Evolutionary conservation across 495 filamentous ascomycete genomes (phyloP), one percentile per base, ranked within the genome.

Genomic region (Hypomontagnella monticulosa): DNA sequence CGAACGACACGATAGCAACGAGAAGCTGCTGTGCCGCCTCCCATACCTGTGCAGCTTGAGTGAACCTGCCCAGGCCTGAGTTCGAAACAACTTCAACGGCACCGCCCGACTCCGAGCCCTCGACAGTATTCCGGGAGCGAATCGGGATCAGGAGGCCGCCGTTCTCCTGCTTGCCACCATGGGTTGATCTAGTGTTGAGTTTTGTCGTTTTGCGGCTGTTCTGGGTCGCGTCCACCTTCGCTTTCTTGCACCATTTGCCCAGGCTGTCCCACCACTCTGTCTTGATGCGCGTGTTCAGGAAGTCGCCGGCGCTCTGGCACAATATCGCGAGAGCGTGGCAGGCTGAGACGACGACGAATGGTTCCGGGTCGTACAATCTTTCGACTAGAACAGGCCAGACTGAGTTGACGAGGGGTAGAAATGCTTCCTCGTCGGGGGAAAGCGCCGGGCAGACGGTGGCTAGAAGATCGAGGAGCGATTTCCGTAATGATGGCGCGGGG

Each of bases 371-470:
- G 61, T 90, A 83, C 4, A 97, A 81, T 33, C 91, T 83, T 4
- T 84, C 75, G 0, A 91, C 76, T 8, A 96, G 78, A 4, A 91
- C 85, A 0, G 93, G 92, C 92, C 93, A 99, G 19, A 97, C 76
- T 3, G 91, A 90, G 72, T 97, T 92, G 44, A 97, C 87, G 2
- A 97, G 80, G 0, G 95, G 95, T 0, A 99, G 80, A 71, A 96
- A 97, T 10, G 85, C 86, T 47, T 91, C 85, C 71, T 96, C 89
- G 68, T 95, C 87, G 0, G 82, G 79, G 1, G 89, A 84, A 2
- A 97, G 83, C 3, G 87, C 81, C 0, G 88, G 86, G 9, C 88
- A 80, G 7, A 90, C 85, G 3, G 88, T 89, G 16, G 82, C 75
- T 30, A 97, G 82, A 6, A 97, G 88, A 34, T 83, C 81, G 43